Conservation (phyloP, 352 stramenopile genomes). For the Pilasporangium apinafurcum region DNA sequence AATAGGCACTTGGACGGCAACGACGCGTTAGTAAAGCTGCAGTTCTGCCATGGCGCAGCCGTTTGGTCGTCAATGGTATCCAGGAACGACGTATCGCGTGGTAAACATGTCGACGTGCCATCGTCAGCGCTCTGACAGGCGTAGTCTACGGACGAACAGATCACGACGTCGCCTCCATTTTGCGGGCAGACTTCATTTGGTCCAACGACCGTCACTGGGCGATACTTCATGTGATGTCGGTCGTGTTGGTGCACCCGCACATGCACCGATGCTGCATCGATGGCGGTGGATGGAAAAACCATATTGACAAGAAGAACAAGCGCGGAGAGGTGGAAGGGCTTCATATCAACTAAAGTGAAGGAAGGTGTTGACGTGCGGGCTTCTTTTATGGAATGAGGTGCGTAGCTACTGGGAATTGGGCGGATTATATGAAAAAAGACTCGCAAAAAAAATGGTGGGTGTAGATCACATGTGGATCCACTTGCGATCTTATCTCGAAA, state of each 20-base stretch:
- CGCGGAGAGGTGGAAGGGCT: neutral
- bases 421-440: too few relatives aligned
- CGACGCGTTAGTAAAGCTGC: conserved; percentile 18
- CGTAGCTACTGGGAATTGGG: too few relatives aligned
- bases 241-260: conserved; percentile 14
- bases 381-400: too few relatives aligned
- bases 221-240: conserved; percentile 39
- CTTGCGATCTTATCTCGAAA: too few relatives aligned
- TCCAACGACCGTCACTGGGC: conserved; percentile 30
- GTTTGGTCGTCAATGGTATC: conserved; percentile 26
- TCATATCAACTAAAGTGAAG: neutral
- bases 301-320: conserved; percentile 1
- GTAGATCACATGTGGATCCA: too few relatives aligned
- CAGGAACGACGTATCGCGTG: conserved; percentile 28
- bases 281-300: neutral
- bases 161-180: conserved; percentile 29
- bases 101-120: conserved; percentile 25
- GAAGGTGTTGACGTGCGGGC: too few relatives aligned
- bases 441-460: too few relatives aligned
- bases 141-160: conserved; percentile 32
- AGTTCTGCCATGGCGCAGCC: conserved; percentile 31
- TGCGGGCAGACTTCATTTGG: conserved; percentile 29
- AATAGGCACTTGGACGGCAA: conserved; percentile 45
- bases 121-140: conserved; percentile 41
- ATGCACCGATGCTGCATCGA: neutral